phyloP scores from a whole-genome alignment of 2,329 filamentous ascomycete species.

The Oidium heveae region DNA sequence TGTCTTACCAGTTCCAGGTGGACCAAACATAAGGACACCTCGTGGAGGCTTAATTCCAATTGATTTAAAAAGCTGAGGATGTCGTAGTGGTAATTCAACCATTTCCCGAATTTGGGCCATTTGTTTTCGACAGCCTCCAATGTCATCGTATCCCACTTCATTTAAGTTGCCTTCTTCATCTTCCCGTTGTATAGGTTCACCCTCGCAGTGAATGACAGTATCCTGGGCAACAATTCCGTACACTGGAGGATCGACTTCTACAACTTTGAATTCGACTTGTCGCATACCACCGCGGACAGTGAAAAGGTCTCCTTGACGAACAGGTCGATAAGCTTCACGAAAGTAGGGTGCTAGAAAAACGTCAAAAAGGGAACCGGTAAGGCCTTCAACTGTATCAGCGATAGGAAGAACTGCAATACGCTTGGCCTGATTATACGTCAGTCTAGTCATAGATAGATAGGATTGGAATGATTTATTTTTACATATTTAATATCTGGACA shows the following conservation, averaged over 20 bases:
- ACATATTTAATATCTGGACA: slow-evolving; percentile 99
- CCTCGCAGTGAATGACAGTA: slow-evolving; percentile 96
- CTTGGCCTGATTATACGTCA: slow-evolving; percentile 45
- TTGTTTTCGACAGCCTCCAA: slow-evolving; percentile 97
- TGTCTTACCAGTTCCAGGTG: slow-evolving; percentile 69
- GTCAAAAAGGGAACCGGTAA: slow-evolving; percentile 94
- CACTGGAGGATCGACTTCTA: slow-evolving; percentile 94
- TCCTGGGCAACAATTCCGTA: slow-evolving; percentile 98
- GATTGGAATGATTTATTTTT: slow-evolving; percentile 18
- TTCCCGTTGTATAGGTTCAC: slow-evolving; percentile 87
- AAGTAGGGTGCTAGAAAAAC: slow-evolving; percentile 99
- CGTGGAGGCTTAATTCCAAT: slow-evolving; percentile 44
- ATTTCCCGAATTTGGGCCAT: slow-evolving; percentile 71
- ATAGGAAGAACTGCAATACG: slow-evolving; percentile 95
- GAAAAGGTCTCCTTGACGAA: slow-evolving; percentile 93
- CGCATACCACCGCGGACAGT: slow-evolving; percentile 95
- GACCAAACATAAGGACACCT: slow-evolving; percentile 57
- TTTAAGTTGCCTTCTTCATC: slow-evolving; percentile 98
- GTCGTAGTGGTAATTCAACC: slow-evolving; percentile 46
- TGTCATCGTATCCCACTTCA: slow-evolving; percentile 97
- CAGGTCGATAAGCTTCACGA: slow-evolving; percentile 92
- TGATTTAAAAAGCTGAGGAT: slow-evolving; percentile 36
- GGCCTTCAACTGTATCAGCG: slow-evolving; percentile 89
- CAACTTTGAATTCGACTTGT: slow-evolving; percentile 98
- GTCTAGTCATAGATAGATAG: neutral